These are phyloP conservation scores for Pythium rishiriense DNA, from an alignment of 352 stramenopile genomes.

Conservation along the genomic window DNA sequence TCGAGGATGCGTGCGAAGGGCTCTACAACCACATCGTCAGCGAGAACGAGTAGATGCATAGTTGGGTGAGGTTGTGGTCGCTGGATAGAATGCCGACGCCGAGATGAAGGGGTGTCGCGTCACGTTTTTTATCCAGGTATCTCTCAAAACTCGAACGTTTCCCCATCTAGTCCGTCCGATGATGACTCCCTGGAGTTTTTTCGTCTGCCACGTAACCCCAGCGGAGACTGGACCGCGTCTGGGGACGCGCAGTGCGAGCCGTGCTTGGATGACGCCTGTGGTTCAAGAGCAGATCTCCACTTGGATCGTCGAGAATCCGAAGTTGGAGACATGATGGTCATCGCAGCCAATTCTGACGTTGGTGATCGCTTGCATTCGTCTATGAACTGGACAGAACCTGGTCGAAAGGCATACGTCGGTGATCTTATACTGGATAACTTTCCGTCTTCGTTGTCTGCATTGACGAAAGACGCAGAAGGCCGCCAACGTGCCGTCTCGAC, in stretches of 20 bases:
- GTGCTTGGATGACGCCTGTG: background rate
- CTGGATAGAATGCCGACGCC: background rate
- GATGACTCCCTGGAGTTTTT: background rate
- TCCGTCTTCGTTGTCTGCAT: background rate
- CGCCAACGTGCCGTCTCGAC: background rate
- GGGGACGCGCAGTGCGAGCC: background rate
- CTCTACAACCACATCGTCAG: slow-evolving; percentile 61
- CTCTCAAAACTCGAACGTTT: slow-evolving; percentile 21
- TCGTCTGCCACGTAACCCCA: background rate
- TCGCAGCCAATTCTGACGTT: background rate
- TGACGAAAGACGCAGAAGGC: background rate
- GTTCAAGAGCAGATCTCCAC: background rate
- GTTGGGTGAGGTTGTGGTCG: background rate
- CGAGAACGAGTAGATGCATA: slow-evolving; percentile 4
- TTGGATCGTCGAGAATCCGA: background rate
- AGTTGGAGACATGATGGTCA: slow-evolving; percentile 1
- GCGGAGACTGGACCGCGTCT: background rate
- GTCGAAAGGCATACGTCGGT: background rate
- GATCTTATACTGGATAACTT: slow-evolving; percentile 4
- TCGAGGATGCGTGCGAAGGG: slow-evolving; percentile 85
- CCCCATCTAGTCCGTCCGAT: slow-evolving; percentile 1
- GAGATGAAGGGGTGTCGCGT: background rate
- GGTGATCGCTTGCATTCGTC: slow-evolving; percentile 1
- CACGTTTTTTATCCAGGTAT: background rate
- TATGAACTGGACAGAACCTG: background rate